Conservation (phyloP, 106 monocot species). For the Triglochin maritima region DNA sequence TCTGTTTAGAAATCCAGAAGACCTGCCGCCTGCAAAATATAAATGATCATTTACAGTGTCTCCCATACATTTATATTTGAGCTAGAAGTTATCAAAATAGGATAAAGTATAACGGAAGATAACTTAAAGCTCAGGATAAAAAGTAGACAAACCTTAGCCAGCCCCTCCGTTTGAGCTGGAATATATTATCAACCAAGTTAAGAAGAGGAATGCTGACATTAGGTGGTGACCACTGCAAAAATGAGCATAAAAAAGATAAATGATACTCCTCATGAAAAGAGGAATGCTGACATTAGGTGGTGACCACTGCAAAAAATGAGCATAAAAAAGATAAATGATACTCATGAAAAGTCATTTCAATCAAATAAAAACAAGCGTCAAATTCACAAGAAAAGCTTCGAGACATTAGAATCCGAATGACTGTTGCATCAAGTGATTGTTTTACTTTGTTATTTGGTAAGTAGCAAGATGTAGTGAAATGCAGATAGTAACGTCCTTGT, state of each 20-base stretch:
- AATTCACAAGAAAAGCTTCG: no score
- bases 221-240: constrained; percentile 89
- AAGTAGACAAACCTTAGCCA: constrained; percentile 67
- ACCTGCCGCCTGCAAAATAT: constrained; percentile 69
- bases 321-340: background rate
- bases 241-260: background rate
- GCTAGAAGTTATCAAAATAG: background rate
- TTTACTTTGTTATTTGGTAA: no score
- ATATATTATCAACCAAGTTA: constrained; percentile 94
- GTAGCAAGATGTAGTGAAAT: no score
- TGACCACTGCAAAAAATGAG: constrained; percentile 66
- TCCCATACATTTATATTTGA: background rate
- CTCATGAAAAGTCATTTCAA: constrained; percentile 6
- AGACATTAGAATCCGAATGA: no score
- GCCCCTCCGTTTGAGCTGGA: constrained; percentile 89
- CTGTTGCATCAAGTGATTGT: no score
- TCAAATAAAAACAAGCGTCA: no score
- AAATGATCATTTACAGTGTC: background rate
- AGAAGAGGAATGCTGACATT: constrained; percentile 91
- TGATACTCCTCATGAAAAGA: constrained; percentile 25
- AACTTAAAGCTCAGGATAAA: background rate
- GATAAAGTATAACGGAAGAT: background rate
- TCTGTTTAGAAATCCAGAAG: constrained; percentile 98
- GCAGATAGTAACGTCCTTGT: no score
- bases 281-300: constrained; percentile 96